Conservation (phyloP, 176 grass and related monocot species). For the Luzula sylvatica region DNA sequence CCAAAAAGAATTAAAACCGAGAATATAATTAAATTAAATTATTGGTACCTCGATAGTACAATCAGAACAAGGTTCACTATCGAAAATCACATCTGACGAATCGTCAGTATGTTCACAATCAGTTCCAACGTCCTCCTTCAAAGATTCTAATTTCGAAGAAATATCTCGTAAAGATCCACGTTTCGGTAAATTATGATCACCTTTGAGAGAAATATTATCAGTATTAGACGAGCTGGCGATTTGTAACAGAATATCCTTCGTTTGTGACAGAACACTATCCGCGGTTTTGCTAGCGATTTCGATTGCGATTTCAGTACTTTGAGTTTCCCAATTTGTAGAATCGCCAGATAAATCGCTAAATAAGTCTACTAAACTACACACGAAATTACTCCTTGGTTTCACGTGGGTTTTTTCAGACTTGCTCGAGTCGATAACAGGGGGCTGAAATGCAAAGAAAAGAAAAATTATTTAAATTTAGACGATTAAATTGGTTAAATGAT, state of each 20-base stretch:
- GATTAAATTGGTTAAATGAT: neutral
- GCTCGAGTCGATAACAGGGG: constrained; percentile 26
- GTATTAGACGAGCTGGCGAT: too few species aligned
- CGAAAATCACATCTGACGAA: constrained; percentile 40
- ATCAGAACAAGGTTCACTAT: constrained; percentile 12
- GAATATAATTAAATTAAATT: constrained; percentile 19
- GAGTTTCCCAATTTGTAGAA: constrained; percentile 40
- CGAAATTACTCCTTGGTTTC: constrained; percentile 31
- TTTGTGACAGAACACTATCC: constrained; percentile 31
- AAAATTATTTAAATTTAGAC: neutral
- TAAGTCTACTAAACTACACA: constrained; percentile 58
- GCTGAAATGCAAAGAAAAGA: constrained; percentile 38
- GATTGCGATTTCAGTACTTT: constrained; percentile 30
- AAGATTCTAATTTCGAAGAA: constrained; percentile 35
- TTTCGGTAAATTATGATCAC: constrained; percentile 29
- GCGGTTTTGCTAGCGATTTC: constrained; percentile 37
- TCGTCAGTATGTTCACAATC: constrained; percentile 35
- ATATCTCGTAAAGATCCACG: constrained; percentile 22
- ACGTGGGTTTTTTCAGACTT: constrained; percentile 17
- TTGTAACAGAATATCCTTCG: constrained; percentile 26
- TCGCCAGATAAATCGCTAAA: constrained; percentile 71
- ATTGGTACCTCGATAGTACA: neutral
- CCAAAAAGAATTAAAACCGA: constrained; percentile 10
- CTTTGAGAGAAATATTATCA: constrained; percentile 19
- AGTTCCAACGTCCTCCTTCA: constrained; percentile 63